Percentiles rank a stretch among this genome's conserved stretches.
These are phyloP conservation scores for Glebionis coronaria DNA, from an alignment of 129 eudicot genomes.

Conservation along the genomic window DNA sequence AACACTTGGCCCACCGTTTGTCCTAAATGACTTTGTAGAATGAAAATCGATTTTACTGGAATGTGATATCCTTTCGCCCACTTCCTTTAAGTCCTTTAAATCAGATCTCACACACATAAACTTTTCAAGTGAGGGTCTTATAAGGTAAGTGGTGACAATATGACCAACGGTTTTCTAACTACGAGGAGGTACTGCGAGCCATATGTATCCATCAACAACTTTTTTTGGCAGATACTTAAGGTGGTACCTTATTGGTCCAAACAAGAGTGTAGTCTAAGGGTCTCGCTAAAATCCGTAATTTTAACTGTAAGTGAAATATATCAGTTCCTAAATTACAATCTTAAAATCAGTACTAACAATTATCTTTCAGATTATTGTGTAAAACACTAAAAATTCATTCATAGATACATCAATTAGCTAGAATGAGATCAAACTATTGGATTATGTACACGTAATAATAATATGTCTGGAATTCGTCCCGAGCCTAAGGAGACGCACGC, in stretches of 20 bases:
- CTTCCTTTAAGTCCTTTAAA: conserved; percentile 27
- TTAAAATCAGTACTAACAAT: no score
- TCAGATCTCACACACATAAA: conserved; percentile 35
- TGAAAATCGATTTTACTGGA: conserved; percentile 1
- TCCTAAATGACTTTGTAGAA: conserved; percentile 15
- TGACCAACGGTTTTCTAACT: conserved; percentile 46
- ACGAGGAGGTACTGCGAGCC: conserved; percentile 44
- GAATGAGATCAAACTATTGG: no score
- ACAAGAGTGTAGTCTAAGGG: conserved; percentile 44
- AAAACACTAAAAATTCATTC: no score
- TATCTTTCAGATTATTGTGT: no score
- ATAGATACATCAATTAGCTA: no score
- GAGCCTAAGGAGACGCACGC: no score
- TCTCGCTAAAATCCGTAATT: conserved; percentile 13
- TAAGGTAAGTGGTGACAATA: conserved; percentile 39
- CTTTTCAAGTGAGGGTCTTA: conserved; percentile 35
- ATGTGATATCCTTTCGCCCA: conserved; percentile 40
- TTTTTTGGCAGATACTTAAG: conserved; percentile 6
- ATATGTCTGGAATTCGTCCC: no score
- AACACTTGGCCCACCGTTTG: conserved; percentile 14
- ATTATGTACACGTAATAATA: no score
- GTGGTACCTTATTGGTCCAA: conserved; percentile 38
- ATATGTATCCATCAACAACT: conserved; percentile 36
- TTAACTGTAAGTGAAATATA: no score
- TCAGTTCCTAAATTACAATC: no score